phyloP scores from a whole-genome alignment of 768 basidiomycete genomes.

The Phylloporus rhodoxanthus region DNA sequence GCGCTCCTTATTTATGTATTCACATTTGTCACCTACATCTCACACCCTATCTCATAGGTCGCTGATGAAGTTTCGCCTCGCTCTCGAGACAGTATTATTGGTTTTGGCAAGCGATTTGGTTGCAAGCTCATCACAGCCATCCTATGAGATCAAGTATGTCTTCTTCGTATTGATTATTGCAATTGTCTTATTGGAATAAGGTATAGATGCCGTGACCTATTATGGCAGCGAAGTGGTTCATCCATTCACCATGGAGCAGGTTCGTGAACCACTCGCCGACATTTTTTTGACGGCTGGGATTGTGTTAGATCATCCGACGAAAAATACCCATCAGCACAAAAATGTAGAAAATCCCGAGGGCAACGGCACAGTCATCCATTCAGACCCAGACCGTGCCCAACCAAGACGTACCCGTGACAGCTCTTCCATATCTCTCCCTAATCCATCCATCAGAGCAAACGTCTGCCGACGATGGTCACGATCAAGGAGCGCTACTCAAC shows the following conservation, averaged over 20 bases:
- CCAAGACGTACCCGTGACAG: constrained; percentile 17
- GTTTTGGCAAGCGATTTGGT: constrained; percentile 83
- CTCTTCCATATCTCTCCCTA: constrained; percentile 34
- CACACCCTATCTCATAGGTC: constrained; percentile 47
- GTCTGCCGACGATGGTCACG: constrained; percentile 89
- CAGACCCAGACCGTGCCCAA: constrained; percentile 42
- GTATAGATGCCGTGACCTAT: constrained; percentile 96
- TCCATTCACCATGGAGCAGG: constrained; percentile 97
- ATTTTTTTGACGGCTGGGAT: background rate
- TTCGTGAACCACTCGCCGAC: constrained; percentile 17
- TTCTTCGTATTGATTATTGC: background rate
- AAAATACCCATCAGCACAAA: constrained; percentile 94
- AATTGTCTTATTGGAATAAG: constrained; percentile 39
- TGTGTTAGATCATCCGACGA: constrained; percentile 67
- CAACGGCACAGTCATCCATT: constrained; percentile 89
- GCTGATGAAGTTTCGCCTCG: constrained; percentile 95
- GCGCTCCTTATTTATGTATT: constrained; percentile 51
- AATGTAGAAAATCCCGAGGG: constrained; percentile 93
- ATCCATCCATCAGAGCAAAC: constrained; percentile 35
- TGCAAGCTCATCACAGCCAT: constrained; percentile 92
- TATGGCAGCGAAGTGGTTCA: constrained; percentile 99
- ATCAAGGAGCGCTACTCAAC: constrained; percentile 94
- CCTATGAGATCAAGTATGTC: constrained; percentile 73
- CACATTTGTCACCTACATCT: background rate
- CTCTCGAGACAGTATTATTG: constrained; percentile 89